Percentiles rank a stretch among this genome's conserved stretches.
phyloP scores from a whole-genome alignment of 1,284 basidiomycete species.

The Farysia itapuensis region DNA sequence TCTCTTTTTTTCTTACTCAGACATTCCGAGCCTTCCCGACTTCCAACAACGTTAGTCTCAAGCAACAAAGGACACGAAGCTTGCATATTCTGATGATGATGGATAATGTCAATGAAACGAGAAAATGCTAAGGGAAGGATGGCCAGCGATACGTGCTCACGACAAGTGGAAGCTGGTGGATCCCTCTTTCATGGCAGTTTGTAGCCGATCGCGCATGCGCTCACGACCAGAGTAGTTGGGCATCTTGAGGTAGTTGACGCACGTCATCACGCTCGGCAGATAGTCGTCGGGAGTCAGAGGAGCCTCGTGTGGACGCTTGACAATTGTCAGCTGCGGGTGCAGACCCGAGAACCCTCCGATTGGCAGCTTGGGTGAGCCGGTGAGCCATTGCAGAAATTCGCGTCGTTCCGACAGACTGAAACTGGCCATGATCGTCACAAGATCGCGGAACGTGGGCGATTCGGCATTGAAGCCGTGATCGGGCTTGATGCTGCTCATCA shows the following conservation, averaged over 20 bases:
- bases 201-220: constrained; percentile 47
- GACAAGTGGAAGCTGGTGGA: constrained; percentile 56
- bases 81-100: too few relatives aligned
- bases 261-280: constrained; percentile 97
- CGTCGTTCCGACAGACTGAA: constrained; percentile 76
- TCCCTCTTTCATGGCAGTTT: constrained; percentile 56
- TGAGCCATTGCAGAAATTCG: constrained; percentile 93
- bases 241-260: constrained; percentile 71
- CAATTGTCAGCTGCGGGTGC: constrained; percentile 91
- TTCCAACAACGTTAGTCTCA: too few relatives aligned
- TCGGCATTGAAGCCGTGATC: constrained; percentile 98
- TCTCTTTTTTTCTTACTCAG: too few relatives aligned
- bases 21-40: too few relatives aligned
- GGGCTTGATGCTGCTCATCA: constrained; percentile 86
- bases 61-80: too few relatives aligned
- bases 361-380: constrained; percentile 71
- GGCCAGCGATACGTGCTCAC: too few relatives aligned
- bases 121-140: too few relatives aligned
- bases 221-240: constrained; percentile 52
- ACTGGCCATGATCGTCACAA: constrained; percentile 81
- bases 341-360: constrained; percentile 96
- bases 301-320: constrained; percentile 91
- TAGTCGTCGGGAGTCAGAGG: constrained; percentile 80
- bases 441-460: constrained; percentile 81
- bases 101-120: too few relatives aligned